Percentiles rank a stretch among this genome's conserved stretches.
Evolutionary conservation across 345 rosid species (phyloP).

Genomic region (Gynandropsis gynandra): DNA sequence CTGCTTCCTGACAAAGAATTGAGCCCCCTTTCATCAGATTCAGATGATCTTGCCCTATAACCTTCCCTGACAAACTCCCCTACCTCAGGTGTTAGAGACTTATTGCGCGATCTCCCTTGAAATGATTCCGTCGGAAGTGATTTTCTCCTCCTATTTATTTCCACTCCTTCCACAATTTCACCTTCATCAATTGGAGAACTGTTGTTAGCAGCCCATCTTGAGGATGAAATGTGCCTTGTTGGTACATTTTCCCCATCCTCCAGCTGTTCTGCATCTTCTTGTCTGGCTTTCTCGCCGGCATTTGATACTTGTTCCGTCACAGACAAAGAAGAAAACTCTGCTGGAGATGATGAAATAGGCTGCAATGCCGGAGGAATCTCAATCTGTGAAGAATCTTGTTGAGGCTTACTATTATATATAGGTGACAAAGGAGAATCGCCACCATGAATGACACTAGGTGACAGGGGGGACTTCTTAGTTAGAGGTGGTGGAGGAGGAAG

Average conservation of each 20-base stretch:
- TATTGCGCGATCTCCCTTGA: conserved; percentile 34
- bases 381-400: conserved; percentile 28
- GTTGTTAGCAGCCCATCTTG: conserved; percentile 92
- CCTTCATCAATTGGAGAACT: conserved; percentile 87
- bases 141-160: conserved; percentile 54
- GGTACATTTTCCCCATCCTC: conserved; percentile 73
- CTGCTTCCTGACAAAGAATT: conserved; percentile 45
- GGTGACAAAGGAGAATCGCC: conserved; percentile 38
- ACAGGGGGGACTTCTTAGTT: conserved; percentile 36
- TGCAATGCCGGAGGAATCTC: conserved; percentile 27
- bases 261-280: conserved; percentile 25
- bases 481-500: conserved; percentile 61
- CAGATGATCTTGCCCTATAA: conserved; percentile 51
- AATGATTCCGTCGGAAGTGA: conserved; percentile 30
- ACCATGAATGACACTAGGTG: conserved; percentile 36
- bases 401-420: conserved; percentile 24
- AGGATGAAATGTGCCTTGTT: conserved; percentile 77
- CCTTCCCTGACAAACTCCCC: conserved; percentile 51
- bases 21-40: conserved; percentile 49
- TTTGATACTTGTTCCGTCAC: conserved; percentile 32
- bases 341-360: conserved; percentile 31
- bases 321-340: conserved; percentile 30
- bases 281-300: conserved; percentile 31
- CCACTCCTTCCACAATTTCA: conserved; percentile 68
- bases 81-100: conserved; percentile 56